Evolutionary conservation across 768 basidiomycete genomes (phyloP), one percentile per base, ranked within the genome.

Genomic region (Boletus fagicola): DNA sequence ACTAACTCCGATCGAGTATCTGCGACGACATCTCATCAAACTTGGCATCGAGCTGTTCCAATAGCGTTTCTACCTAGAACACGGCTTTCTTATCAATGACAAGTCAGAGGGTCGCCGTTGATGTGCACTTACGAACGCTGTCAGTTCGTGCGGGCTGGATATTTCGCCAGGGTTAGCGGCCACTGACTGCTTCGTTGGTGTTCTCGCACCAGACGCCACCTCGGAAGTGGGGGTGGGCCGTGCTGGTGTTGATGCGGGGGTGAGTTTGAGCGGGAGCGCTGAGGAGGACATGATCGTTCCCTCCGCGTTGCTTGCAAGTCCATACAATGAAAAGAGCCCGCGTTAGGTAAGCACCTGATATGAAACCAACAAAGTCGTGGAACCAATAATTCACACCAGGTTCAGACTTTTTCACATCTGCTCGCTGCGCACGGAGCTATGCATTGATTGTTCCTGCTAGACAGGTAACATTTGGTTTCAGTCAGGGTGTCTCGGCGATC

Each of bases 1-100:
- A 80, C 87, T 64, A 68, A 92, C 90, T 92, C 65, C 88, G 80
- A 56, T 91, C 88, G 59, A 96, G 79, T 60, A 97, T 91, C 70
- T 95, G 90, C 20, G 79, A 79, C 33, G 93, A 95, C 92, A 95
- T 95, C 51, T 93, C 89, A 64, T 96, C 92, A 65, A 97, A 96
- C 61, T 91, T 91, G 48, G 82, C 65, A 66, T 97, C 94, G n/a
- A 97, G 78, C 65, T 94, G 89, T 62, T 92, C 89, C 12, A 97
- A 75, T 22, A 97, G 75, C 13, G 84, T 88, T 74, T 97, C 94
- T 13, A 96, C 92, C 94, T 95, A 35, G 47, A 51, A 55, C 42
- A 40, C 39, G 35, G 46, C 26, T 30, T 28, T 38, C 57, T 24
- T 26, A 6, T 50, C 44, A 36, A 47, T 58, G 39, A 55, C 15